A percentile compares a stretch with the other conserved stretches of the same genome.
phyloP scores from a whole-genome alignment of 2,329 filamentous ascomycete species.

The Botryotinia convoluta region DNA sequence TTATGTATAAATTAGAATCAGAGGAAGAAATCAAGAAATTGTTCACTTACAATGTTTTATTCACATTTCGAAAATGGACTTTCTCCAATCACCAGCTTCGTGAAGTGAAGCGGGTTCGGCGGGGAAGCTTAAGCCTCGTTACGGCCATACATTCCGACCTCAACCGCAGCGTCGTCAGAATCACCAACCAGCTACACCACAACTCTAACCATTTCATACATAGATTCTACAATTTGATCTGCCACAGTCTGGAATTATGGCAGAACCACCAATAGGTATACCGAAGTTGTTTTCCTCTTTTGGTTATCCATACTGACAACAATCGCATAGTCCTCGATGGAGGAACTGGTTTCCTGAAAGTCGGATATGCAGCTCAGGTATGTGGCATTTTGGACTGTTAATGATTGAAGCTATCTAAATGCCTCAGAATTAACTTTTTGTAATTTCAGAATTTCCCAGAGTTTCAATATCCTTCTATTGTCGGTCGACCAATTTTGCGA shows the following conservation, averaged over 20 bases:
- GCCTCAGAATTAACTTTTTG: conserved; percentile 19
- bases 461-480: conserved; percentile 96
- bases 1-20: not conserved
- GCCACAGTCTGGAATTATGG: conserved; percentile 34
- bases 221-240: conserved; percentile 23
- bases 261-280: conserved; percentile 41
- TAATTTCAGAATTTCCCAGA: conserved; percentile 85
- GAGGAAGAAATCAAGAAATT: not conserved
- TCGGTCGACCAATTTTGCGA: conserved; percentile 94
- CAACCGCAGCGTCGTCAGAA: conserved; percentile 31
- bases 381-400: conserved; percentile 30
- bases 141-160: conserved; percentile 19
- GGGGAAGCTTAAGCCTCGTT: conserved; percentile 15
- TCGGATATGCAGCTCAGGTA: conserved; percentile 92
- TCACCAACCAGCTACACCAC: conserved; percentile 17
- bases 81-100: conserved; percentile 6
- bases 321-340: conserved; percentile 83
- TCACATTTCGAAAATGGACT: not conserved
- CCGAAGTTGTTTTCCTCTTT: not conserved
- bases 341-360: conserved; percentile 99
- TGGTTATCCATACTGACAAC: conserved; percentile 26
- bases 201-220: conserved; percentile 18
- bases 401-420: conserved; percentile 3
- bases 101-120: conserved; percentile 12
- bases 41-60: not conserved